Evolutionary conservation across 192 early-diverging fungal genomes (phyloP).

Genomic region (Spinellus fusiger): DNA sequence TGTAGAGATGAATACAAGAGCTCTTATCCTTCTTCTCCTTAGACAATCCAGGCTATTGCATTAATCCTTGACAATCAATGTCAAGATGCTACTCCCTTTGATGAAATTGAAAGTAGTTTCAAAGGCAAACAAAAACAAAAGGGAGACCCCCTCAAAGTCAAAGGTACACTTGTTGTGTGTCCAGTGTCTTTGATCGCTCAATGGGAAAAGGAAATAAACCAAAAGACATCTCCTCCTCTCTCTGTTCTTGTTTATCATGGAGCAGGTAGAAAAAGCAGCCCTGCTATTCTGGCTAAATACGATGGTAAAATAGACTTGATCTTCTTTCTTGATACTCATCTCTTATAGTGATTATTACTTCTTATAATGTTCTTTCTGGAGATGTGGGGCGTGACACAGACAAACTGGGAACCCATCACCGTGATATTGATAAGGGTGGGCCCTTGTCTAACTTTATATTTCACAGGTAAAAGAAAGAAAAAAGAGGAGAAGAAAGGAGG

Average conservation of each 20-base stretch:
- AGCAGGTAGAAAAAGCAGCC: conserved; percentile 23
- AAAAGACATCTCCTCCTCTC: conserved; percentile 46
- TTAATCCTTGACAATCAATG: conserved; percentile 46
- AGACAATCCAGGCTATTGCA: conserved; percentile 68
- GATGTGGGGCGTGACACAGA: no score
- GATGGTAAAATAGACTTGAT: conserved; percentile 35
- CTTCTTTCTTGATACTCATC: neutral
- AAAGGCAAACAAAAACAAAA: neutral
- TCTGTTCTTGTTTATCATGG: conserved; percentile 66
- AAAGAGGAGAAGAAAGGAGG: neutral
- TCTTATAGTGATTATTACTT: conserved; percentile 47
- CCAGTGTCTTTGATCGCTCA: conserved; percentile 66
- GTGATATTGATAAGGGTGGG: conserved; percentile 17
- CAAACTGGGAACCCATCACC: no score
- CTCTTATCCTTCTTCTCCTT: neutral
- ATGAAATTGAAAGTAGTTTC: neutral
- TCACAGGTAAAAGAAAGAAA: conserved; percentile 22
- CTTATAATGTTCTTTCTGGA: conserved; percentile 28
- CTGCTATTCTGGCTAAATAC: conserved; percentile 32
- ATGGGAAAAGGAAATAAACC: conserved; percentile 62
- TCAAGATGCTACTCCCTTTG: conserved; percentile 1
- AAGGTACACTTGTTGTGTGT: conserved; percentile 62
- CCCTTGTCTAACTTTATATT: conserved; percentile 26
- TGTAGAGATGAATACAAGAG: neutral
- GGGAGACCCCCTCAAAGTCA: conserved; percentile 27